phyloP scores from a whole-genome alignment of 306 rosid species.

The Trichosanthes truncata region DNA sequence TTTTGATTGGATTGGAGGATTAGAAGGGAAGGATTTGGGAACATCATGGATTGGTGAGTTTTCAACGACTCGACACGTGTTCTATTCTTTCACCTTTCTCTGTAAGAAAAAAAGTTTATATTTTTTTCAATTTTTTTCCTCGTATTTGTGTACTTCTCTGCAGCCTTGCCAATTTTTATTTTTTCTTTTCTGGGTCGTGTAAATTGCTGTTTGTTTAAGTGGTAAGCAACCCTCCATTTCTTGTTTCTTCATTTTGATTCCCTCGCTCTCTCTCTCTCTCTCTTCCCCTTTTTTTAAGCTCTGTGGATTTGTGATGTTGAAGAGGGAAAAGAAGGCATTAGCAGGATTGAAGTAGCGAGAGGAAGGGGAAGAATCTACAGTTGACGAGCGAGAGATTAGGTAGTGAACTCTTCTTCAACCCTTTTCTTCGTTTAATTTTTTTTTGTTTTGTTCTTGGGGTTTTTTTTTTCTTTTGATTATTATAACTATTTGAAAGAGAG shows the following conservation, averaged over 20 bases:
- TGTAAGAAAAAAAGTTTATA: not conserved
- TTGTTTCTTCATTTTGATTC: constrained; percentile 15
- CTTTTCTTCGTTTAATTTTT: constrained; percentile 3
- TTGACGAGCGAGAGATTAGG: constrained; percentile 60
- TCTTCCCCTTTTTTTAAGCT: not conserved
- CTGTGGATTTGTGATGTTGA: constrained; percentile 45
- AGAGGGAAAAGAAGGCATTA: not conserved
- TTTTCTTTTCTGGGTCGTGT: not conserved
- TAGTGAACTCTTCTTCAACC: constrained; percentile 22
- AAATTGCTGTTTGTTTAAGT: constrained; percentile 1
- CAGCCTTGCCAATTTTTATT: not conserved
- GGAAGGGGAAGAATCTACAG: constrained; percentile 24
- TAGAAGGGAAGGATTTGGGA: constrained; percentile 21
- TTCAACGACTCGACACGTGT: constrained; percentile 49
- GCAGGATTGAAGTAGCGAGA: constrained; percentile 8
- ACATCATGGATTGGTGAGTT: constrained; percentile 53
- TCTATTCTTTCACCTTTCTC: constrained; percentile 9
- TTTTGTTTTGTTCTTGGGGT: too few relatives aligned
- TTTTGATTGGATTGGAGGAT: constrained; percentile 28
- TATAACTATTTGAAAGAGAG: constrained; percentile 27
- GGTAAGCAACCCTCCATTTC: constrained; percentile 18
- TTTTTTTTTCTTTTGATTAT: constrained; percentile 22
- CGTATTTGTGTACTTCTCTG: constrained; percentile 4
- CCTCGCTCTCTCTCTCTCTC: constrained; percentile 12
- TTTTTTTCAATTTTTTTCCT: not conserved